Percentiles rank a stretch among this genome's conserved stretches.
Conservation (phyloP, 805 yeast species). For the Yamadazyma nakazawae region DNA sequence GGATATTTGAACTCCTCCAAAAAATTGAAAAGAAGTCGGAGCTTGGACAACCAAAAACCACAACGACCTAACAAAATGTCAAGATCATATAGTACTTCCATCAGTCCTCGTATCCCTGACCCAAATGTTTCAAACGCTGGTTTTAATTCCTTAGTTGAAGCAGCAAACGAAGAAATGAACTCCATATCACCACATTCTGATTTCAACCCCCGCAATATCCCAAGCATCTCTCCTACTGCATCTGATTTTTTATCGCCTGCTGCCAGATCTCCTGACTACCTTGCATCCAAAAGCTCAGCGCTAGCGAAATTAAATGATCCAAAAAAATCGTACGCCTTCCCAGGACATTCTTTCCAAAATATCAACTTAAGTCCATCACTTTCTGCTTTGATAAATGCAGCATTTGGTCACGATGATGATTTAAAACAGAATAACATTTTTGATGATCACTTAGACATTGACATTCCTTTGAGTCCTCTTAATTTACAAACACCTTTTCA, state of each 20-base stretch:
- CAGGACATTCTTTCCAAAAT: constrained; percentile 11
- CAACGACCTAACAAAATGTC: constrained; percentile 5
- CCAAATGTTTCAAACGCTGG: constrained; percentile 3
- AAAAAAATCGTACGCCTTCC: neutral
- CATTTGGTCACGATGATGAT: constrained; percentile 26
- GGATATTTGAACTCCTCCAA: neutral
- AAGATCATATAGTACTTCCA: constrained; percentile 22
- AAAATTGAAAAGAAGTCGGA: constrained; percentile 16
- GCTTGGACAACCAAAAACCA: constrained; percentile 8
- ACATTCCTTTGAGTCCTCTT: constrained; percentile 29
- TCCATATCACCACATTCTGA: constrained; percentile 12
- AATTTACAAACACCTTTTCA: constrained; percentile 10
- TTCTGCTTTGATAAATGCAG: constrained; percentile 36
- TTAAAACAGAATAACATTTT: constrained; percentile 11
- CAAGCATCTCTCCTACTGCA: constrained; percentile 10
- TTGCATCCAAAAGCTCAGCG: constrained; percentile 3
- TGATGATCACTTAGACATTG: constrained; percentile 17
- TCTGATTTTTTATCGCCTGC: constrained; percentile 13
- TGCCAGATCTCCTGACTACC: neutral
- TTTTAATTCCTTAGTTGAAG: constrained; percentile 33
- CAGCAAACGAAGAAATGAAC: constrained; percentile 30
- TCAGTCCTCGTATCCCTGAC: neutral
- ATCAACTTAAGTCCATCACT: constrained; percentile 34
- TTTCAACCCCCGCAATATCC: neutral
- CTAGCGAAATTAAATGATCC: neutral